Conservation (phyloP, 2,329 filamentous ascomycete species). For the Pyricularia sp. region DNA sequence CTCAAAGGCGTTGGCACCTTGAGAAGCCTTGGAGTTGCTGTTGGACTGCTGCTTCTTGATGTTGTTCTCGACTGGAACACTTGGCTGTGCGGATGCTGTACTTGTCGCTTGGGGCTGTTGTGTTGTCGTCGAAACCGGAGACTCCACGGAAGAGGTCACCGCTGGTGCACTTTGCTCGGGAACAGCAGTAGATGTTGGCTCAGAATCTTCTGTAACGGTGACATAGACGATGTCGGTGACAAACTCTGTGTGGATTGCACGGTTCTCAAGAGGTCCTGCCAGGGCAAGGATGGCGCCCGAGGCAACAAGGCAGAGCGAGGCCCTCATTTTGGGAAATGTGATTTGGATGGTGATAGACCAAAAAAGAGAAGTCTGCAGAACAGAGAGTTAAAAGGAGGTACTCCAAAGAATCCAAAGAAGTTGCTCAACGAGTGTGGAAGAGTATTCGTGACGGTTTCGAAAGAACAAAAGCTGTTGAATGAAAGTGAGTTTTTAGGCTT, state of each 20-base stretch:
- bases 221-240: constrained; percentile 30
- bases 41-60: neutral
- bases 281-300: constrained; percentile 31
- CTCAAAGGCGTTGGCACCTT: constrained; percentile 13
- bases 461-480: neutral
- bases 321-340: constrained; percentile 31
- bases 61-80: neutral
- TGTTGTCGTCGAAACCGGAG: constrained; percentile 4
- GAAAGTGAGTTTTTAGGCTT: neutral
- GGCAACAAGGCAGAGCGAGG: constrained; percentile 30
- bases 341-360: constrained; percentile 6
- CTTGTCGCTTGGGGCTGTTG: neutral
- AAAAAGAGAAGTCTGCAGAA: constrained; percentile 5
- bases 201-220: constrained; percentile 25
- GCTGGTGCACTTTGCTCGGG: neutral
- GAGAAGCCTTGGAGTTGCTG: constrained; percentile 2
- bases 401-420: constrained; percentile 5
- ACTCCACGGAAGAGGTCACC: neutral
- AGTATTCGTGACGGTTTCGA: neutral
- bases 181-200: neutral
- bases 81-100: neutral
- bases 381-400: constrained; percentile 3
- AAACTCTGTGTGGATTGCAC: constrained; percentile 25
- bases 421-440: constrained; percentile 8
- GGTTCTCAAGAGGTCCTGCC: constrained; percentile 29